These are phyloP conservation scores for Gentiana dahurica DNA, from an alignment of 257 asterid species.

Conservation along the genomic window DNA sequence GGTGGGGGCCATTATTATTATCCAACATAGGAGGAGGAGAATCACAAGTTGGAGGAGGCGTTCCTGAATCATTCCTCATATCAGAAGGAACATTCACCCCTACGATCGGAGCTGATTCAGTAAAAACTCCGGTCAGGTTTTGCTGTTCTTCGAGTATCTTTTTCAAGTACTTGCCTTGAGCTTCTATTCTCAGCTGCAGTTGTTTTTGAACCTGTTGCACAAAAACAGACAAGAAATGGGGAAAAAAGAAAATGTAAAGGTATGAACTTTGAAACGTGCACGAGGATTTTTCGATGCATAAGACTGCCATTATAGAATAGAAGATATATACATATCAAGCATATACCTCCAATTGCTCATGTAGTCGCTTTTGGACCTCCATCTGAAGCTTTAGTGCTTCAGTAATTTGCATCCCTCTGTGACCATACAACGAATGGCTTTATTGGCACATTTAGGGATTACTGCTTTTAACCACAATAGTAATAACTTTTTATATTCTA, in stretches of 20 bases:
- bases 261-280: too few relatives aligned
- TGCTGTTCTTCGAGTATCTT: slow-evolving; percentile 96
- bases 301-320: too few relatives aligned
- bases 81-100: slow-evolving; percentile 41
- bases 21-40: slow-evolving; percentile 28
- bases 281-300: too few relatives aligned
- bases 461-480: too few relatives aligned
- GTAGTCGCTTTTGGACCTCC: slow-evolving; percentile 99
- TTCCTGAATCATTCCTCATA: slow-evolving; percentile 52
- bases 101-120: slow-evolving; percentile 42
- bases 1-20: slow-evolving; percentile 16
- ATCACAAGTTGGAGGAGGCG: slow-evolving; percentile 81
- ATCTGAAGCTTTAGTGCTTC: slow-evolving; percentile 98
- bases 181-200: slow-evolving; percentile 88
- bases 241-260: too few relatives aligned
- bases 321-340: too few relatives aligned
- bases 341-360: slow-evolving; percentile 91
- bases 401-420: slow-evolving; percentile 83
- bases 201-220: slow-evolving; percentile 85
- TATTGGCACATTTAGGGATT: too few relatives aligned
- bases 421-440: not conserved
- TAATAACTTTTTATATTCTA: too few relatives aligned
- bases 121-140: slow-evolving; percentile 60
- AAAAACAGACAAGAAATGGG: too few relatives aligned
- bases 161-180: slow-evolving; percentile 93